These are phyloP conservation scores for Kodamaea fungicola DNA, from an alignment of 1,139 yeast genomes.

Conservation along the genomic window DNA sequence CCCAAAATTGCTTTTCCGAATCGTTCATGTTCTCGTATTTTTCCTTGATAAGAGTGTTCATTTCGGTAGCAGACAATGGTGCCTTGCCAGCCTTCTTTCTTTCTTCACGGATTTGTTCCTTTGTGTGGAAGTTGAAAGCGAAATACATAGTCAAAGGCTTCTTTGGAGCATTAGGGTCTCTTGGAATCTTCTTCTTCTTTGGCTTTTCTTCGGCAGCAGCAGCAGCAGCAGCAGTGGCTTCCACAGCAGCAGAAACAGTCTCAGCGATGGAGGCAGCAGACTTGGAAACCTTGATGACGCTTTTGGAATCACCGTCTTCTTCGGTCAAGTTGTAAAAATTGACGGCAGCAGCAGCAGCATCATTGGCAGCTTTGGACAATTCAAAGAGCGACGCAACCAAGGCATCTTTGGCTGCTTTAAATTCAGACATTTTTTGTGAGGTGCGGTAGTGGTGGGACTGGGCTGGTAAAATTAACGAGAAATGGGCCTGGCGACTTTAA, in stretches of 20 bases:
- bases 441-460: constrained; percentile 4
- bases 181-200: constrained; percentile 51
- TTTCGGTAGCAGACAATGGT: constrained; percentile 67
- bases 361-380: constrained; percentile 76
- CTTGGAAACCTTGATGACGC: constrained; percentile 7
- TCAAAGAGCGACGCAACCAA: constrained; percentile 76
- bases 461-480: too few relatives aligned
- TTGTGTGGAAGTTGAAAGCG: constrained; percentile 65
- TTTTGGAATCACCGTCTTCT: constrained; percentile 30
- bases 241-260: constrained; percentile 12
- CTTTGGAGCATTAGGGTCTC: constrained; percentile 61
- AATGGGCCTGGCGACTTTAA: neutral
- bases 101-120: constrained; percentile 63
- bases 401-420: constrained; percentile 44
- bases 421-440: constrained; percentile 26
- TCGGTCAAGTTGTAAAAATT: constrained; percentile 62
- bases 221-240: constrained; percentile 17
- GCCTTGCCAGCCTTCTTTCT: constrained; percentile 57
- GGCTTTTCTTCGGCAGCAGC: constrained; percentile 26
- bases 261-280: constrained; percentile 8
- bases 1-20: constrained; percentile 72
- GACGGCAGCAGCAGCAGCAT: constrained; percentile 74
- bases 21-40: constrained; percentile 72
- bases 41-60: constrained; percentile 73
- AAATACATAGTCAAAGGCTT: constrained; percentile 77